phyloP scores from a whole-genome alignment of 2,329 filamentous ascomycete genomes.

The Botryotinia narcissicola region DNA sequence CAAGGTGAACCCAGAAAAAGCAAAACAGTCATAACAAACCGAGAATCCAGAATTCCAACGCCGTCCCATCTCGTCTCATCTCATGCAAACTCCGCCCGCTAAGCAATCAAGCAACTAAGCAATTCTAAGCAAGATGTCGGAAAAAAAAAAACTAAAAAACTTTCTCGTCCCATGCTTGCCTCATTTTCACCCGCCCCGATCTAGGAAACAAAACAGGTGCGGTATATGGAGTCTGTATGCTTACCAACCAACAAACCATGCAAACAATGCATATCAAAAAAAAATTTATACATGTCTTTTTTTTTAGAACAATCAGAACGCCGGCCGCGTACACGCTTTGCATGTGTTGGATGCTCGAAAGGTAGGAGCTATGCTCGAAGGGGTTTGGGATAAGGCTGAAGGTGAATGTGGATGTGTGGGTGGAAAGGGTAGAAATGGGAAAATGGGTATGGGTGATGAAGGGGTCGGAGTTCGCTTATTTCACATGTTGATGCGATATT shows the following conservation, averaged over 20 bases:
- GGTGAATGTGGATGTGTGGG: background rate
- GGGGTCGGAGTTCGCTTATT: constrained; percentile 10
- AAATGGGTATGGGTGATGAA: background rate
- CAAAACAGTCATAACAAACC: background rate
- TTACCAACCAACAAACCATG: background rate
- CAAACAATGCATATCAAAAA: background rate
- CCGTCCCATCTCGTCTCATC: background rate
- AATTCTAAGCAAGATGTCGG: background rate
- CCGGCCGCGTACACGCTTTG: background rate
- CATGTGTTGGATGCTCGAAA: background rate
- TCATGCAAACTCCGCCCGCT: background rate
- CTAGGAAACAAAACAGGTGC: background rate
- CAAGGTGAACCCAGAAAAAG: background rate
- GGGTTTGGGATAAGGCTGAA: background rate
- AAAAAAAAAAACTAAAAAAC: background rate
- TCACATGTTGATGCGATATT: background rate
- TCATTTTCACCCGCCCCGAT: background rate
- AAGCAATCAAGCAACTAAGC: background rate
- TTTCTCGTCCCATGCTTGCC: background rate
- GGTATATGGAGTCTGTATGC: no score
- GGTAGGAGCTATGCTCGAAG: background rate
- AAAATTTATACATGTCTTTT: no score
- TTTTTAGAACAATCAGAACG: background rate
- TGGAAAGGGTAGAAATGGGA: background rate
- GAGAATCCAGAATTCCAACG: background rate